Percentiles rank a stretch among this genome's conserved stretches.
These are phyloP conservation scores for Colletotrichum australisinense DNA, from an alignment of 2,329 filamentous ascomycete genomes.

Conservation along the genomic window DNA sequence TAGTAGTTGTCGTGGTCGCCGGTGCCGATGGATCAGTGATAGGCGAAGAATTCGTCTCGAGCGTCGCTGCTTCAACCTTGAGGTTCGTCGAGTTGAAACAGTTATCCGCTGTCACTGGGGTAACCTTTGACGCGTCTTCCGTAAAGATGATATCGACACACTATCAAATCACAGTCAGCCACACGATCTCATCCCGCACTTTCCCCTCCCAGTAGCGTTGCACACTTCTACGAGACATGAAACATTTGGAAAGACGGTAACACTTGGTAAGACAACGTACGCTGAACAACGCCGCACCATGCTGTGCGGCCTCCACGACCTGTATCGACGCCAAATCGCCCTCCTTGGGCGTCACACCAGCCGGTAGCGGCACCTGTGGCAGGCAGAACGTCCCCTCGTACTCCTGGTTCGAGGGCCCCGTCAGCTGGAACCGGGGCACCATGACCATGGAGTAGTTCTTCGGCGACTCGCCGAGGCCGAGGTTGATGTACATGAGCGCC, in stretches of 20 bases:
- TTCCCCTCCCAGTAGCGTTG: neutral
- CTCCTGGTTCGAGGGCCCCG: constrained; percentile 69
- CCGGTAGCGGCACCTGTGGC: constrained; percentile 76
- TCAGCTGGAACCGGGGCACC: constrained; percentile 72
- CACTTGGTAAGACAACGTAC: constrained; percentile 52
- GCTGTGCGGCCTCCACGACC: constrained; percentile 73
- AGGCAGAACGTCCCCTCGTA: constrained; percentile 77
- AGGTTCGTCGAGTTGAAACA: constrained; percentile 75
- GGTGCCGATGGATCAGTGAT: neutral
- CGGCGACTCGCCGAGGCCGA: constrained; percentile 72
- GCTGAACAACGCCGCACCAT: constrained; percentile 76
- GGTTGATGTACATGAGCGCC: constrained; percentile 78
- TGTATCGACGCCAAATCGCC: constrained; percentile 81
- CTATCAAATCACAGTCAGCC: constrained; percentile 54
- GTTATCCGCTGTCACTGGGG: constrained; percentile 69
- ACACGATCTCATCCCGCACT: neutral
- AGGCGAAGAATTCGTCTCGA: neutral
- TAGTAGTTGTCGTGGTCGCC: neutral
- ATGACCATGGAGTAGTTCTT: constrained; percentile 76
- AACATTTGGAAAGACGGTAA: neutral
- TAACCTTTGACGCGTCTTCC: constrained; percentile 61
- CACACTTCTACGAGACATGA: neutral
- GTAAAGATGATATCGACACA: constrained; percentile 81
- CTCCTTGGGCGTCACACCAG: constrained; percentile 65
- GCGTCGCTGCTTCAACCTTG: constrained; percentile 2